phyloP scores from a whole-genome alignment of 768 basidiomycete genomes.

The Xerocomus brunneocitrinus region DNA sequence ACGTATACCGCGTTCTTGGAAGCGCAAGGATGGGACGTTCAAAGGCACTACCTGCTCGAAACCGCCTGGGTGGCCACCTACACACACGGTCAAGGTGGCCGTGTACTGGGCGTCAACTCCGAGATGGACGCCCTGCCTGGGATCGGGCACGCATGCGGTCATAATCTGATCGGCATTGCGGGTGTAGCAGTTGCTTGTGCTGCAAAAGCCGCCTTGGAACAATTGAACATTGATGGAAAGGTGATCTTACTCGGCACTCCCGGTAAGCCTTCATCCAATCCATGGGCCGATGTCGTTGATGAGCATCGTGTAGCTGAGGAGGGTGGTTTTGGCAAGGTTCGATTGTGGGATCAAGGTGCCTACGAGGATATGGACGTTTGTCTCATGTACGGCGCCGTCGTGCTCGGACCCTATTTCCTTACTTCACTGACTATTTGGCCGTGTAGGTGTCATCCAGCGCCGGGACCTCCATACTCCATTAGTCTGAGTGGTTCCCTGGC shows the following conservation, averaged over 20 bases:
- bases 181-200: constrained; percentile 72
- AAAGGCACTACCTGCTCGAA: constrained; percentile 54
- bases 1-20: constrained; percentile 62
- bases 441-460: constrained; percentile 74
- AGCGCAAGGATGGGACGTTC: constrained; percentile 61
- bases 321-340: constrained; percentile 68
- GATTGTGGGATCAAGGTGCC: constrained; percentile 63
- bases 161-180: constrained; percentile 75
- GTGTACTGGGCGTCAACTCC: constrained; percentile 73
- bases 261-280: constrained; percentile 36
- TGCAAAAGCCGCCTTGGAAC: constrained; percentile 57
- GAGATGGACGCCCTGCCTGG: constrained; percentile 68
- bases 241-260: constrained; percentile 76
- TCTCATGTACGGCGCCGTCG: constrained; percentile 49
- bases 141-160: constrained; percentile 73
- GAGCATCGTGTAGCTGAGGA: constrained; percentile 56
- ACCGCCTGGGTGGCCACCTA: constrained; percentile 81
- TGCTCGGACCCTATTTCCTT: background rate
- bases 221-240: constrained; percentile 60
- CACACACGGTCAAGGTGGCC: constrained; percentile 59
- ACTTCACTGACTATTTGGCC: background rate
- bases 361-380: constrained; percentile 77
- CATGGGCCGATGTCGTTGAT: background rate
- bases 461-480: constrained; percentile 66
- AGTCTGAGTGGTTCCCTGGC: constrained; percentile 65